These are phyloP conservation scores for Eurotiales sp. DNA, from an alignment of 2,329 filamentous ascomycete species.

Conservation along the genomic window DNA sequence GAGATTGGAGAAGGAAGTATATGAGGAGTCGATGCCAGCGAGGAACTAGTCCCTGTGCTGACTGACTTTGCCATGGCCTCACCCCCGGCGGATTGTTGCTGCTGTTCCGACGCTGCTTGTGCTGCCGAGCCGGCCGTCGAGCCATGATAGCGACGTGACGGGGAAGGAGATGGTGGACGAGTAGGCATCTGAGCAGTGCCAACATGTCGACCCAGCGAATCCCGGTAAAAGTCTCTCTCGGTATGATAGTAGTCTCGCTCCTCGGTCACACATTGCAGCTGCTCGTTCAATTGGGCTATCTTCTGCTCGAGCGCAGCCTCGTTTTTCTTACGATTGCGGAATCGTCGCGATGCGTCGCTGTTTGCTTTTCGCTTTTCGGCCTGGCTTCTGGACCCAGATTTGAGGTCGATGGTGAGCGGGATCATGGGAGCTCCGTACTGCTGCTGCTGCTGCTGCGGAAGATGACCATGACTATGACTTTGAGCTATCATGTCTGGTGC, in stretches of 20 bases:
- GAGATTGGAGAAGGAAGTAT: constrained; percentile 7
- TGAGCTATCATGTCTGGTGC: constrained; percentile 7
- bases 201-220: constrained; percentile 26
- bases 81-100: background rate
- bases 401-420: constrained; percentile 36
- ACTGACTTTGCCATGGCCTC: constrained; percentile 5
- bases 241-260: constrained; percentile 38
- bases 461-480: no score
- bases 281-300: constrained; percentile 31
- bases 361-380: constrained; percentile 42
- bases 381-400: constrained; percentile 40
- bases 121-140: background rate
- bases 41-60: constrained; percentile 3
- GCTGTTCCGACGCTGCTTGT: no score
- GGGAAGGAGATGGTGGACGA: constrained; percentile 30
- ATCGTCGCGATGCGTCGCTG: constrained; percentile 39
- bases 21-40: background rate
- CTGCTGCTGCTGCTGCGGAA: background rate
- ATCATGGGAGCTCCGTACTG: constrained; percentile 26
- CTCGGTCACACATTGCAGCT: constrained; percentile 30
- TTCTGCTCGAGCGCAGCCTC: constrained; percentile 38
- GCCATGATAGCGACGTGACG: constrained; percentile 14
- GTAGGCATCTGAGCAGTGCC: constrained; percentile 26
- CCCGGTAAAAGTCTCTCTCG: constrained; percentile 39
- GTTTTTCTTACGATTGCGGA: constrained; percentile 40